phyloP scores from a whole-genome alignment of 331 rosid species.

The Quercus phellos region DNA sequence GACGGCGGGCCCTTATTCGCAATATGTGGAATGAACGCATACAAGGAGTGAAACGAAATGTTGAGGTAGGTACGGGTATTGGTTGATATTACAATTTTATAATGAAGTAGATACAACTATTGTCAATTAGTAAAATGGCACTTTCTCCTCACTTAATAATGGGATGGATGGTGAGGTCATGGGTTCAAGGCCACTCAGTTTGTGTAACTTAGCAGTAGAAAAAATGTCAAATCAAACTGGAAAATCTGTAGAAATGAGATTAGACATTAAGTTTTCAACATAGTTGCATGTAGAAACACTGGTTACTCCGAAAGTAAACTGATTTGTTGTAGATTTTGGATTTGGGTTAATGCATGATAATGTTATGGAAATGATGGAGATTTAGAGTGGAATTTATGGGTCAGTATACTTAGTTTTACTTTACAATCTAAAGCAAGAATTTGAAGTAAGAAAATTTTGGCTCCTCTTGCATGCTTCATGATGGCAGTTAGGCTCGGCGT shows the following conservation, averaged over 20 bases:
- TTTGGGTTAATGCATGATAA: constrained; percentile 2
- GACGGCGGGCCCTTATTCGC: constrained; percentile 84
- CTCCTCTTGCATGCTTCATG: neutral
- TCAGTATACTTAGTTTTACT: neutral
- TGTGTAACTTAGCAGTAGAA: too few relatives aligned
- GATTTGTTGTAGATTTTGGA: constrained; percentile 27
- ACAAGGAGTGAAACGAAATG: constrained; percentile 87
- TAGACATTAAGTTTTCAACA: neutral
- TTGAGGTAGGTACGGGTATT: constrained; percentile 55
- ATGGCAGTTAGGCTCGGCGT: neutral
- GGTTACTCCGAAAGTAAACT: neutral
- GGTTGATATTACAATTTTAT: neutral
- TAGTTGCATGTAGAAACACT: neutral
- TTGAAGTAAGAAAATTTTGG: neutral
- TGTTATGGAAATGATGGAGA: neutral
- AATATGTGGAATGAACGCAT: constrained; percentile 99
- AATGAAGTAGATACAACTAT: neutral
- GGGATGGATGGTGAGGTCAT: too few relatives aligned
- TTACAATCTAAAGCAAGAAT: neutral
- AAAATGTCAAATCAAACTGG: too few relatives aligned
- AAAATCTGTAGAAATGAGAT: neutral
- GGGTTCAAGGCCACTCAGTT: too few relatives aligned
- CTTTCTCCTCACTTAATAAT: too few relatives aligned
- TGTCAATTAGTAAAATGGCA: too few relatives aligned
- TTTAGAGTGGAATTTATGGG: neutral